A percentile compares a stretch with the other conserved stretches of the same genome.
phyloP scores from a whole-genome alignment of 805 yeast genomes.

The Teunomyces aglyptinius region DNA sequence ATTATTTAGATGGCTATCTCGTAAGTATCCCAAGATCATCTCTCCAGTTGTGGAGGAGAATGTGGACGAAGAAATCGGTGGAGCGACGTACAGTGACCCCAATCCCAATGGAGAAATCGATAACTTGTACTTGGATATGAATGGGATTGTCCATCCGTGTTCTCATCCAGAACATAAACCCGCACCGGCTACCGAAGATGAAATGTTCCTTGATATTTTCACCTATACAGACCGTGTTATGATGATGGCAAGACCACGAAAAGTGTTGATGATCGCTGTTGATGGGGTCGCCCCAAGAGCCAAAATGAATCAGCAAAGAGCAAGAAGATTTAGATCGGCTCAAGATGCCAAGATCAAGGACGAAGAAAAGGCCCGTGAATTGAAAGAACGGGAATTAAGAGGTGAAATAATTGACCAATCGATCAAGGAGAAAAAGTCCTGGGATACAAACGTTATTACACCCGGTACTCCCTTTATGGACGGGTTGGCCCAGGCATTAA shows the following conservation, averaged over 20 bases:
- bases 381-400: constrained; percentile 55
- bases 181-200: constrained; percentile 94
- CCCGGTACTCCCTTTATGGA: constrained; percentile 99
- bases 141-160: constrained; percentile 98
- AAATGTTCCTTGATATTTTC: constrained; percentile 92
- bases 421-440: constrained; percentile 67
- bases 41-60: constrained; percentile 85
- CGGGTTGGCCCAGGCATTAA: constrained; percentile 71
- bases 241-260: constrained; percentile 92
- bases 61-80: constrained; percentile 44
- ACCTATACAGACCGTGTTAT: constrained; percentile 89
- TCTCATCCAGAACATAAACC: constrained; percentile 97
- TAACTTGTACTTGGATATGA: constrained; percentile 93
- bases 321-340: constrained; percentile 90
- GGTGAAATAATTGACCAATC: constrained; percentile 79
- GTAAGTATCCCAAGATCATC: constrained; percentile 90
- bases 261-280: constrained; percentile 89
- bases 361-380: constrained; percentile 62
- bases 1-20: constrained; percentile 91
- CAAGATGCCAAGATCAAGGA: constrained; percentile 81
- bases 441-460: constrained; percentile 97
- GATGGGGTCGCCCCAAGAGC: constrained; percentile 99
- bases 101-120: constrained; percentile 97
- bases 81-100: constrained; percentile 65
- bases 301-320: constrained; percentile 94